A percentile compares a stretch with the other conserved stretches of the same genome.
phyloP scores from a whole-genome alignment of 2,329 filamentous ascomycete genomes.

The Ascochyta pisi region DNA sequence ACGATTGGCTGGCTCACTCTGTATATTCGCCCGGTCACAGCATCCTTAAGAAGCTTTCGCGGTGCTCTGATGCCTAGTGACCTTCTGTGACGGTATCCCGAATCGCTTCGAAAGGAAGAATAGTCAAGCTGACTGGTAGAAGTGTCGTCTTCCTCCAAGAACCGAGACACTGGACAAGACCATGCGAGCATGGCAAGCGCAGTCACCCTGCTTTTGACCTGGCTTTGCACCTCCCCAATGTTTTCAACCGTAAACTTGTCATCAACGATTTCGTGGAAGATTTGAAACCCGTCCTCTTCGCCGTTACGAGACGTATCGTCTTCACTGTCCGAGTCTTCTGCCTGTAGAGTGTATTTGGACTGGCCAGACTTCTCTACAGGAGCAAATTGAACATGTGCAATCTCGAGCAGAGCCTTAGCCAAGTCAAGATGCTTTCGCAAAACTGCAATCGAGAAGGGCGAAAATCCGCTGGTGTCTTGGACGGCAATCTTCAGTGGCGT shows the following conservation, averaged over 20 bases:
- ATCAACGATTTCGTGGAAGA: constrained; percentile 63
- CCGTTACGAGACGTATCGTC: constrained; percentile 32
- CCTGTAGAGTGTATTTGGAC: constrained; percentile 59
- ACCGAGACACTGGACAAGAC: constrained; percentile 18
- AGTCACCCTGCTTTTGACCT: constrained; percentile 69
- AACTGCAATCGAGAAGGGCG: constrained; percentile 73
- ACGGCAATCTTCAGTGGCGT: constrained; percentile 67
- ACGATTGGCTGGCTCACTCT: background rate
- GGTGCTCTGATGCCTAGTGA: background rate
- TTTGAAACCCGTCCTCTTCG: constrained; percentile 41
- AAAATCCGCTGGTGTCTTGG: constrained; percentile 58
- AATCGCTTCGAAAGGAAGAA: background rate
- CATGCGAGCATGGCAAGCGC: constrained; percentile 62
- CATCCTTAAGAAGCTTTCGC: constrained; percentile 13
- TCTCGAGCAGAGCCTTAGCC: constrained; percentile 72
- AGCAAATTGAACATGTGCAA: constrained; percentile 72
- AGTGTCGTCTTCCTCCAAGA: constrained; percentile 10
- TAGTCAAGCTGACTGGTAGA: background rate
- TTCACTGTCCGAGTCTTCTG: constrained; percentile 32
- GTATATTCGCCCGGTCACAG: constrained; percentile 13
- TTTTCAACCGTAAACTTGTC: constrained; percentile 78
- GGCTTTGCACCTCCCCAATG: constrained; percentile 71
- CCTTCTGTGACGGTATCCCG: background rate
- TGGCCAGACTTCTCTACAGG: constrained; percentile 54
- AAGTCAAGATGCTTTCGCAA: constrained; percentile 68